Evolutionary conservation across 108 stramenopile species (phyloP).

Genomic region (Ochromonas danica): DNA sequence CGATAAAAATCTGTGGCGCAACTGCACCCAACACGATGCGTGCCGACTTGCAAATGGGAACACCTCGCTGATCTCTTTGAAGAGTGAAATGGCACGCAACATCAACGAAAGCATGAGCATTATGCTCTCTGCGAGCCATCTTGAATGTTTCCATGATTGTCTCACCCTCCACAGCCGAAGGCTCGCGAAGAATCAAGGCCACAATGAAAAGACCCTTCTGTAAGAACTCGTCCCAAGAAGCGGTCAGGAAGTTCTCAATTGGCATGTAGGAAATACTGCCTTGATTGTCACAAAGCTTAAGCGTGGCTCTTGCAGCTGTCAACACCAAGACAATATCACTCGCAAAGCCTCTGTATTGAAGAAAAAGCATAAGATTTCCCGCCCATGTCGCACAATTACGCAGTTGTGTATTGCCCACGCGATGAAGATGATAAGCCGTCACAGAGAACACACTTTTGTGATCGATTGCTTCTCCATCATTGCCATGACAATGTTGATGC

Average conservation of each 20-base stretch:
- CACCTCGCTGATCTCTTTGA: neutral
- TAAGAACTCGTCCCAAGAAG: neutral
- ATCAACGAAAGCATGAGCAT: slow-evolving; percentile 45
- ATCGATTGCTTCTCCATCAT: slow-evolving; percentile 2
- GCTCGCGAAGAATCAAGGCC: neutral
- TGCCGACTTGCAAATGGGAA: neutral
- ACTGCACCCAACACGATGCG: slow-evolving; percentile 34
- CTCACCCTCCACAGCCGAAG: neutral
- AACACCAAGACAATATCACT: slow-evolving; percentile 35
- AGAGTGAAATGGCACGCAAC: neutral
- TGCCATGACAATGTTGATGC: neutral
- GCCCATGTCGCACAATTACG: slow-evolving; percentile 42
- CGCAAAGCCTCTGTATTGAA: slow-evolving; percentile 24
- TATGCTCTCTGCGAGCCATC: slow-evolving; percentile 30
- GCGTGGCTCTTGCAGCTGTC: neutral
- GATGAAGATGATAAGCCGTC: slow-evolving; percentile 30
- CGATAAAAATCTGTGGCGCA: neutral
- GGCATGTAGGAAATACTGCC: neutral
- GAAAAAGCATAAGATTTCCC: slow-evolving; percentile 39
- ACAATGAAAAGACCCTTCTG: neutral
- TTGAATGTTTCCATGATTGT: slow-evolving; percentile 29
- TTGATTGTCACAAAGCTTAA: neutral
- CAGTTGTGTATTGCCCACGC: slow-evolving; percentile 41
- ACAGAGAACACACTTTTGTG: slow-evolving; percentile 29
- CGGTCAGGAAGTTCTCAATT: slow-evolving; percentile 3